These are phyloP conservation scores for Boletus barrowsii DNA, from an alignment of 768 basidiomycete species.

Conservation along the genomic window DNA sequence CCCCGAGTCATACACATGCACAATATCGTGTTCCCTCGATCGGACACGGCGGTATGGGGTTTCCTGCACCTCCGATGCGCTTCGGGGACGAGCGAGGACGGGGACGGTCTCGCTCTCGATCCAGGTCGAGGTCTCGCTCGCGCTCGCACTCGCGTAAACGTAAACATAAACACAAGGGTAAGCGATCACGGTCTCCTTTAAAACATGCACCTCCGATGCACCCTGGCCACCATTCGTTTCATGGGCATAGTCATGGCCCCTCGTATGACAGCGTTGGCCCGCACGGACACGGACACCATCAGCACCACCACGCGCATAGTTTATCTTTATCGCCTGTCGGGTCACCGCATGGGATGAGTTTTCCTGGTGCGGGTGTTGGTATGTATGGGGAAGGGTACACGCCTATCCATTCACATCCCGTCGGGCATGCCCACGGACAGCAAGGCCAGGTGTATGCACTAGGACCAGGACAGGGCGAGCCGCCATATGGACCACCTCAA, in stretches of 20 bases:
- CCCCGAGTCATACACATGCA: too few relatives aligned
- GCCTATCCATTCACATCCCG: conserved; percentile 4
- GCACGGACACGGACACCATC: neutral
- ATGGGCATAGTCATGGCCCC: neutral
- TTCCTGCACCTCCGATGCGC: neutral
- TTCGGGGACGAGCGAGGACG: neutral
- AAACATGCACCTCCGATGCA: neutral
- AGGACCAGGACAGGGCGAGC: neutral
- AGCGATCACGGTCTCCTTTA: too few relatives aligned
- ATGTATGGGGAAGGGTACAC: neutral
- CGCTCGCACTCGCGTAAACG: neutral
- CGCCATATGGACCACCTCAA: neutral
- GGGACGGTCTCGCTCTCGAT: neutral
- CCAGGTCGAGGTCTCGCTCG: neutral
- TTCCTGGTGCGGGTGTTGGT: neutral
- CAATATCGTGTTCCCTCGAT: neutral
- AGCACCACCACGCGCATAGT: neutral
- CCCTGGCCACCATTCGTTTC: neutral
- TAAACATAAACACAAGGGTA: too few relatives aligned
- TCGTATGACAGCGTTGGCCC: neutral
- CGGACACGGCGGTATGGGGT: neutral
- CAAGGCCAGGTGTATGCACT: neutral
- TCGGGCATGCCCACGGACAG: neutral
- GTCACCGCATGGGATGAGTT: neutral
- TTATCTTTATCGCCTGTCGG: neutral